phyloP scores from a whole-genome alignment of 805 yeast species.

The Tetrapisispora iriomotensis region DNA sequence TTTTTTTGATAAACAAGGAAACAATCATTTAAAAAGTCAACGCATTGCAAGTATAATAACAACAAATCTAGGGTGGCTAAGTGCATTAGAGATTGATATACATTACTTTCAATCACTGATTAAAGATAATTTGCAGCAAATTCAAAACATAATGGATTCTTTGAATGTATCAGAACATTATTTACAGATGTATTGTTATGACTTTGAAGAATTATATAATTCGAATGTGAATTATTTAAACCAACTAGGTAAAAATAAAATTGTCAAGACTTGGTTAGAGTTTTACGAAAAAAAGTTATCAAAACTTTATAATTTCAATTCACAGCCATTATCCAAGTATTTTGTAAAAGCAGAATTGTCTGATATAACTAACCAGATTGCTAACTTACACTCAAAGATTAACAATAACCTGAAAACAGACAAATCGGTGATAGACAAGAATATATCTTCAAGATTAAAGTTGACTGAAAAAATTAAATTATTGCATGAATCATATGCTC shows the following conservation, averaged over 20 bases:
- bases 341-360: constrained; percentile 7
- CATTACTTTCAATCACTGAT: constrained; percentile 26
- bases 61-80: constrained; percentile 43
- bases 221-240: constrained; percentile 31
- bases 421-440: constrained; percentile 13
- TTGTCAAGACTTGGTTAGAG: constrained; percentile 33
- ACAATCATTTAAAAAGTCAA: constrained; percentile 10
- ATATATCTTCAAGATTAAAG: constrained; percentile 7
- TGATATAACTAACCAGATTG: constrained; percentile 4
- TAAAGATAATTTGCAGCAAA: constrained; percentile 26
- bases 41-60: constrained; percentile 31
- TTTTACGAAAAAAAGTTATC: constrained; percentile 22
- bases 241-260: constrained; percentile 34
- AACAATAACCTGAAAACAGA: constrained; percentile 11
- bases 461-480: constrained; percentile 6
- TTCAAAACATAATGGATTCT: constrained; percentile 36
- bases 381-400: constrained; percentile 8
- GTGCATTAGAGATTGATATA: constrained; percentile 36
- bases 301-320: constrained; percentile 7
- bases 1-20: not conserved
- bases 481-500: constrained; percentile 7
- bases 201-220: constrained; percentile 39
- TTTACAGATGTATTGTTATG: constrained; percentile 38
- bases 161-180: constrained; percentile 41
- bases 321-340: constrained; percentile 11